phyloP scores from a whole-genome alignment of 495 filamentous ascomycete species.

The Filosporella fistucella region DNA sequence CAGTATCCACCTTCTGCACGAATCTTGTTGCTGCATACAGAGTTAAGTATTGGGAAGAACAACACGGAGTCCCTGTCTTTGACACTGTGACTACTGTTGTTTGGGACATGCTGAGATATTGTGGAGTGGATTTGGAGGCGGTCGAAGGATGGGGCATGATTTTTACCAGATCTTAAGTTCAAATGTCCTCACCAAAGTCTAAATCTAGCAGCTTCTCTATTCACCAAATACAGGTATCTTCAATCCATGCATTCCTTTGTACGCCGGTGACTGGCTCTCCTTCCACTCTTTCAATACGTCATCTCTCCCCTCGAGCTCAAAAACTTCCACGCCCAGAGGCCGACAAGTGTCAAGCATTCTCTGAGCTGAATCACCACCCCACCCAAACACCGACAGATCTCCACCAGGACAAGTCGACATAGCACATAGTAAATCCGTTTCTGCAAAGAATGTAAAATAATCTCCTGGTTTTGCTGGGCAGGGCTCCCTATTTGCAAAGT shows the following conservation, averaged over 20 bases:
- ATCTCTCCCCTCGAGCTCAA: conserved; percentile 46
- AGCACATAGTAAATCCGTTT: conserved; percentile 70
- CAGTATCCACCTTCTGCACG: conserved; percentile 25
- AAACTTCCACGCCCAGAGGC: conserved; percentile 69
- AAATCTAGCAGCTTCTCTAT: neutral
- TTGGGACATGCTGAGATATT: conserved; percentile 24
- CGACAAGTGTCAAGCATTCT: conserved; percentile 70
- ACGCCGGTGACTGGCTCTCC: conserved; percentile 49
- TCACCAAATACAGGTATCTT: conserved; percentile 27
- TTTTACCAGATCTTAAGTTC: conserved; percentile 13
- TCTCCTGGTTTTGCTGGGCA: conserved; percentile 63
- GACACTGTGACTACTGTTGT: conserved; percentile 28
- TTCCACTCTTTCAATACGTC: conserved; percentile 56
- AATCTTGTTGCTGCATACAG: conserved; percentile 25
- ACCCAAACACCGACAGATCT: conserved; percentile 73
- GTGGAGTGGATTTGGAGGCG: conserved; percentile 15
- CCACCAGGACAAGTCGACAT: conserved; percentile 57
- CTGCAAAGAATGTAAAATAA: conserved; percentile 73
- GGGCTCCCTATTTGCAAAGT: conserved; percentile 35
- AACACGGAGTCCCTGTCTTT: conserved; percentile 19
- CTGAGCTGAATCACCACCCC: conserved; percentile 57
- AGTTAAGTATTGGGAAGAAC: conserved; percentile 23
- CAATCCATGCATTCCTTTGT: conserved; percentile 67
- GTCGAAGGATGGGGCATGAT: conserved; percentile 23
- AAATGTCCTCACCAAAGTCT: neutral